Evolutionary conservation across 2,329 filamentous ascomycete species (phyloP).

Genomic region (Talaromyces sp.): DNA sequence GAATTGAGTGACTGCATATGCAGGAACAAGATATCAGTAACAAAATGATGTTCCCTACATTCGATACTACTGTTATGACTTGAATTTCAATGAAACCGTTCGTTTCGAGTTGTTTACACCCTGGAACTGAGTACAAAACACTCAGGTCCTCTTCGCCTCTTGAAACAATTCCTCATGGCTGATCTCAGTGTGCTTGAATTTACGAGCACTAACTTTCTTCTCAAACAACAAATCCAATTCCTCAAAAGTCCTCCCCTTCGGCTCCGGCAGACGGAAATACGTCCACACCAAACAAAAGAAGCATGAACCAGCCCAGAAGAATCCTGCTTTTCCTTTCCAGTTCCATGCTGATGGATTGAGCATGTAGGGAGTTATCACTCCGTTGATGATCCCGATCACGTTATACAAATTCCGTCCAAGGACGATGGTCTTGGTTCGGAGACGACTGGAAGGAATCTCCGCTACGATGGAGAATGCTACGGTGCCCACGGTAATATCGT

Average conservation of each 20-base stretch:
- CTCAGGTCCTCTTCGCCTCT: neutral
- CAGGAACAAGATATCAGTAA: neutral
- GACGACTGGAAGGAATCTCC: slow-evolving; percentile 74
- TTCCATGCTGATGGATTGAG: slow-evolving; percentile 82
- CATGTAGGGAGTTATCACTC: slow-evolving; percentile 86
- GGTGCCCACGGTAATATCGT: slow-evolving; percentile 83
- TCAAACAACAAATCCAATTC: slow-evolving; percentile 85
- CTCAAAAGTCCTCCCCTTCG: slow-evolving; percentile 73
- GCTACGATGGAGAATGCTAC: slow-evolving; percentile 86
- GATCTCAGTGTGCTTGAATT: slow-evolving; percentile 60
- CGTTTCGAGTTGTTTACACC: neutral
- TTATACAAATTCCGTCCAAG: slow-evolving; percentile 79
- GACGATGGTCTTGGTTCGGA: slow-evolving; percentile 88
- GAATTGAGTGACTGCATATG: neutral
- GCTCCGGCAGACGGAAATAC: slow-evolving; percentile 77
- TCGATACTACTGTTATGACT: too few relatives aligned
- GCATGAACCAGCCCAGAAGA: slow-evolving; percentile 82
- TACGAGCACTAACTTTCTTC: slow-evolving; percentile 64
- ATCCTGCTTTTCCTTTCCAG: slow-evolving; percentile 81
- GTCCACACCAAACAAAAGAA: slow-evolving; percentile 77
- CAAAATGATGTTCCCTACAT: neutral
- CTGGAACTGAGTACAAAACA: neutral
- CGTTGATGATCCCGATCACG: slow-evolving; percentile 74
- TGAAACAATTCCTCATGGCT: slow-evolving; percentile 51
- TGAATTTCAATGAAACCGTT: too few relatives aligned